A percentile compares a stretch with the other conserved stretches of the same genome.
Evolutionary conservation across 805 yeast genomes (phyloP).

Genomic region (Candida endomychidarum): DNA sequence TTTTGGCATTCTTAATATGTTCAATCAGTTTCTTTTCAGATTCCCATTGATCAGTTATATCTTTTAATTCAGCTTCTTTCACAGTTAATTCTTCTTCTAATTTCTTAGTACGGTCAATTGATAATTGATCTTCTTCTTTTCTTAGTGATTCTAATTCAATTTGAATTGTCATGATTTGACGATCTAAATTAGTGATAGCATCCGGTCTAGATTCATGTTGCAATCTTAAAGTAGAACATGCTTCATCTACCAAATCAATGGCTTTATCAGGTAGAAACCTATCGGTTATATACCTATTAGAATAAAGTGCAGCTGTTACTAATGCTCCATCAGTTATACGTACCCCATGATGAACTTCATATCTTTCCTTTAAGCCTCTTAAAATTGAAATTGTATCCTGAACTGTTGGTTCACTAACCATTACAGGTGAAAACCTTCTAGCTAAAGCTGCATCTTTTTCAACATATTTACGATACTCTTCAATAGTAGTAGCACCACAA

Average conservation of each 20-base stretch:
- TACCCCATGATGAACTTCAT: constrained; percentile 98
- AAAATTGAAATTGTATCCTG: constrained; percentile 88
- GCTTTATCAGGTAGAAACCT: constrained; percentile 94
- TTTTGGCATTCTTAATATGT: constrained; percentile 73
- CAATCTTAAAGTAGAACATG: constrained; percentile 89
- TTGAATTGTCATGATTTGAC: constrained; percentile 88
- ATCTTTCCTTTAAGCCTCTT: constrained; percentile 89
- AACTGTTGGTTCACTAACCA: constrained; percentile 84
- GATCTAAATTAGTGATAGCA: constrained; percentile 83
- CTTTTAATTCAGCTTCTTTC: constrained; percentile 63
- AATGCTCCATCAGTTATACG: constrained; percentile 88
- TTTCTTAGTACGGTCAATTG: constrained; percentile 73
- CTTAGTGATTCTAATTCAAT: constrained; percentile 92
- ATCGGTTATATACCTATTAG: constrained; percentile 89
- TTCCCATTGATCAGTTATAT: constrained; percentile 86
- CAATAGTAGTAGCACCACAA: constrained; percentile 95
- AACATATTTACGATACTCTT: constrained; percentile 87
- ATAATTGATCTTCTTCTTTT: constrained; percentile 86
- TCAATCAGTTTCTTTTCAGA: constrained; percentile 76
- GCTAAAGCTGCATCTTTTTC: constrained; percentile 97
- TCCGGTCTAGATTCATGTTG: constrained; percentile 98
- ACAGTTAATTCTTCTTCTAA: constrained; percentile 64
- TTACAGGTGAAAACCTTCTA: constrained; percentile 87
- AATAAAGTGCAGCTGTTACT: constrained; percentile 88
- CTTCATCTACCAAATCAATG: constrained; percentile 94